These are phyloP conservation scores for Lentinula sp. DNA, from an alignment of 768 basidiomycete species.

Conservation along the genomic window DNA sequence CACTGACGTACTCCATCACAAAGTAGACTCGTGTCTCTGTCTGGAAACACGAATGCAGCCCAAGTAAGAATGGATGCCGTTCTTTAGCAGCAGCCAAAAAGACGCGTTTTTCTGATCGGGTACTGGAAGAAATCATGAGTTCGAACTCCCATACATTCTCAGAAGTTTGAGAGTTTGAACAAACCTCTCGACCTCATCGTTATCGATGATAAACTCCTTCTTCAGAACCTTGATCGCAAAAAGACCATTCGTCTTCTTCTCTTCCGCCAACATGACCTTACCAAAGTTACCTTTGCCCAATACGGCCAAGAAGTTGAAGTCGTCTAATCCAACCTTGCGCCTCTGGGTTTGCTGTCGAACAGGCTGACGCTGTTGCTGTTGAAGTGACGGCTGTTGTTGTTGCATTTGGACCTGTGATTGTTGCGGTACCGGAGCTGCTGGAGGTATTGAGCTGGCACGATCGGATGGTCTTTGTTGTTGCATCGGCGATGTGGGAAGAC, in stretches of 20 bases:
- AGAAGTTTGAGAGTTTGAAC: slow-evolving; percentile 9
- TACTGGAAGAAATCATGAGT: slow-evolving; percentile 40
- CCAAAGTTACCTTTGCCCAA: slow-evolving; percentile 99
- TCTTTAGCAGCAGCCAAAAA: slow-evolving; percentile 96
- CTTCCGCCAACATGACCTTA: slow-evolving; percentile 99
- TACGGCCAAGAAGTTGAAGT: slow-evolving; percentile 98
- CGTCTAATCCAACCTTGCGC: slow-evolving; percentile 92
- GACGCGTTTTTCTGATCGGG: slow-evolving; percentile 98
- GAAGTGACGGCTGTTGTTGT: slow-evolving; percentile 24
- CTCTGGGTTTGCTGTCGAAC: slow-evolving; percentile 45
- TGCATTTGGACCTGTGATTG: slow-evolving; percentile 19
- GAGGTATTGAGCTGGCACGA: neutral
- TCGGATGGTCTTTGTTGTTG: slow-evolving; percentile 6
- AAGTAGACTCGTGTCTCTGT: slow-evolving; percentile 99
- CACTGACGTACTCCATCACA: slow-evolving; percentile 99
- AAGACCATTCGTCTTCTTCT: slow-evolving; percentile 83
- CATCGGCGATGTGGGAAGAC: slow-evolving; percentile 15
- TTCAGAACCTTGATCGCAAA: slow-evolving; percentile 99
- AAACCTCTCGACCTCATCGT: slow-evolving; percentile 98
- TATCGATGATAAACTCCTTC: slow-evolving; percentile 99
- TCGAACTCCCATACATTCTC: neutral
- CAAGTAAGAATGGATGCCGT: slow-evolving; percentile 95
- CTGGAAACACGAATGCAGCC: slow-evolving; percentile 98
- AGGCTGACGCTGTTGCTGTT: slow-evolving; percentile 27
- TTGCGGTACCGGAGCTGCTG: neutral